Evolutionary conservation across 805 yeast species (phyloP).

Genomic region (Starmerella ratchasimensis): DNA sequence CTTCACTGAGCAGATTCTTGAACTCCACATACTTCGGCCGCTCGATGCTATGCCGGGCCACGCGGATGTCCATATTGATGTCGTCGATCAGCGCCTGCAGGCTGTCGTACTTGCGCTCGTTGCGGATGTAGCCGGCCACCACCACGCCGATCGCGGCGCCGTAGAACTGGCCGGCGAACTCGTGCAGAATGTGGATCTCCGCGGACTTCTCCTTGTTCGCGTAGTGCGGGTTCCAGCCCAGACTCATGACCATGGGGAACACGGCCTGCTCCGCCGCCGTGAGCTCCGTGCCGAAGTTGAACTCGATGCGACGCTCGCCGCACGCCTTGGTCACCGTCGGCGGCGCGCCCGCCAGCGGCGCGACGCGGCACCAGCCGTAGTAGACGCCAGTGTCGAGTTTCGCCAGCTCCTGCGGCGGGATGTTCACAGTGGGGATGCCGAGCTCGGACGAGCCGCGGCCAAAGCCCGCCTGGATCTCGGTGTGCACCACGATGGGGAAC

Average conservation of each 20-base stretch:
- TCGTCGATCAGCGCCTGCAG: constrained; percentile 74
- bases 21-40: constrained; percentile 31
- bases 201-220: constrained; percentile 69
- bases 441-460: constrained; percentile 91
- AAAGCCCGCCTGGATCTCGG: constrained; percentile 61
- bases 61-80: constrained; percentile 62
- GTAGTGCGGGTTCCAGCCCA: constrained; percentile 93
- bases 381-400: constrained; percentile 63
- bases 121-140: constrained; percentile 79
- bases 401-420: constrained; percentile 44
- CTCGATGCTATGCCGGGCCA: constrained; percentile 41
- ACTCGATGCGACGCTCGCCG: constrained; percentile 30
- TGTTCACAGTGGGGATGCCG: constrained; percentile 92
- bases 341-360: constrained; percentile 14
- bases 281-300: constrained; percentile 49
- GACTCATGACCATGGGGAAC: constrained; percentile 84
- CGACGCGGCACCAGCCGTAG: constrained; percentile 56
- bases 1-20: no score
- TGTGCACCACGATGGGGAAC: constrained; percentile 26
- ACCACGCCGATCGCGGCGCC: constrained; percentile 62
- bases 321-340: constrained; percentile 23
- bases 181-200: constrained; percentile 68
- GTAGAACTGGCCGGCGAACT: constrained; percentile 55
- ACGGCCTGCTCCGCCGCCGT: constrained; percentile 29
- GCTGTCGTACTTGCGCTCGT: constrained; percentile 76